Percentiles rank a stretch among this genome's conserved stretches.
phyloP scores from a whole-genome alignment of 768 basidiomycete species.

The Xanthoconium stramineum region DNA sequence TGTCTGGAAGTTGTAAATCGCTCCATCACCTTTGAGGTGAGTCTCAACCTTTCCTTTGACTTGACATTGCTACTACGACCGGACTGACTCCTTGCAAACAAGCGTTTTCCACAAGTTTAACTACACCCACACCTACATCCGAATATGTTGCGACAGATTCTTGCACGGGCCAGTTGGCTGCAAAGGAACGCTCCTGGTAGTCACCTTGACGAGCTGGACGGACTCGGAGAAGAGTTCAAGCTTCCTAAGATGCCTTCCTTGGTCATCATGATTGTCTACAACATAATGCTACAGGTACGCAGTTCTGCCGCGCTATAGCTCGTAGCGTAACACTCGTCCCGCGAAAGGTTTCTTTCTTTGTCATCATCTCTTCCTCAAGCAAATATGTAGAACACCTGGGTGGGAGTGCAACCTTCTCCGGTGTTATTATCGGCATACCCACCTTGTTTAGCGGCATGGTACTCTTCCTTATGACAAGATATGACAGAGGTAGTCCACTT shows the following conservation, averaged over 20 bases:
- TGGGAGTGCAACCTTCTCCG: slow-evolving; percentile 68
- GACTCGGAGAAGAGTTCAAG: slow-evolving; percentile 37
- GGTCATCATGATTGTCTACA: slow-evolving; percentile 42
- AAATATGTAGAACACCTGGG: slow-evolving; percentile 60
- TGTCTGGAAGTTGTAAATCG: neutral
- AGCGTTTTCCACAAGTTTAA: neutral
- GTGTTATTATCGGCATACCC: slow-evolving; percentile 65
- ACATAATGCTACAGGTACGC: slow-evolving; percentile 45
- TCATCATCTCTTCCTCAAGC: slow-evolving; percentile 64
- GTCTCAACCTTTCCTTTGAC: neutral
- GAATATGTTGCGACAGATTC: slow-evolving; percentile 9
- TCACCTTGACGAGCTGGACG: slow-evolving; percentile 16
- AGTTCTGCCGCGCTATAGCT: neutral
- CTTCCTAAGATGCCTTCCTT: slow-evolving; percentile 47
- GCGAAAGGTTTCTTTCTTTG: slow-evolving; percentile 62
- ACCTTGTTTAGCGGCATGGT: slow-evolving; percentile 57
- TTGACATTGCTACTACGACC: neutral
- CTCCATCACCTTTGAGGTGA: neutral
- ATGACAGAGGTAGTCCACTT: slow-evolving; percentile 49
- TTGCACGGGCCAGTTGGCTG: neutral
- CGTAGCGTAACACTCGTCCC: neutral
- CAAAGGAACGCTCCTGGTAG: neutral
- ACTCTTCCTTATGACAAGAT: slow-evolving; percentile 52
- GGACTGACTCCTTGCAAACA: neutral
- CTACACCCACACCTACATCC: too few species aligned